phyloP scores from a whole-genome alignment of 2,329 filamentous ascomycete genomes.

The Myriosclerotinia scirpicola region DNA sequence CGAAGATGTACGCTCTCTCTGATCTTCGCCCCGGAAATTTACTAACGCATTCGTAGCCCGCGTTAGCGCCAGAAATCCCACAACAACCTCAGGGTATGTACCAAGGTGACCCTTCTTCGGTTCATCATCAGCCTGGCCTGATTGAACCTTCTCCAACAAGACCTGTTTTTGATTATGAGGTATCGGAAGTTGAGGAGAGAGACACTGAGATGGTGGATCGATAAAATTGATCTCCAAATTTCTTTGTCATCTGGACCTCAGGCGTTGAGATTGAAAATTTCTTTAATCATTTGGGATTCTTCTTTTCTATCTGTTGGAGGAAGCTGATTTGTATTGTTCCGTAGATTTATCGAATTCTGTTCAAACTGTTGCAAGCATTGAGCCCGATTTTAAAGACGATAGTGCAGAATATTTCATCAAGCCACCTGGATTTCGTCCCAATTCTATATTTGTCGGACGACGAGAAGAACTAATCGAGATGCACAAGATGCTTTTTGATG shows the following conservation, averaged over 20 bases:
- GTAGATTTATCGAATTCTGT: slow-evolving; percentile 37
- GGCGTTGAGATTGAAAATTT: not conserved
- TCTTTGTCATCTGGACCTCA: slow-evolving; percentile 9
- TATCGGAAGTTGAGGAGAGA: slow-evolving; percentile 35
- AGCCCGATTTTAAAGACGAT: slow-evolving; percentile 30
- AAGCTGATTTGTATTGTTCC: slow-evolving; percentile 39
- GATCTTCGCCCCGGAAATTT: not conserved
- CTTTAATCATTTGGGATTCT: slow-evolving; percentile 13
- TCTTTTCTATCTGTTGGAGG: slow-evolving; percentile 27
- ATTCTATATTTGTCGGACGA: slow-evolving; percentile 63
- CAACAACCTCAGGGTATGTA: slow-evolving; percentile 32
- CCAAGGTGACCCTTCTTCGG: slow-evolving; percentile 3
- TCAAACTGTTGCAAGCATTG: slow-evolving; percentile 32
- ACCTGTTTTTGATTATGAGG: slow-evolving; percentile 32
- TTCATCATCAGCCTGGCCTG: slow-evolving; percentile 23
- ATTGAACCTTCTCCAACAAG: slow-evolving; percentile 27
- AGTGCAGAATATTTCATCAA: slow-evolving; percentile 43
- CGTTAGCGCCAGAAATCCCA: slow-evolving; percentile 25
- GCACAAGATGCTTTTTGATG: slow-evolving; percentile 59
- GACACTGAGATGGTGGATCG: slow-evolving; percentile 33
- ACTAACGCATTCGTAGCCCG: slow-evolving; percentile 21
- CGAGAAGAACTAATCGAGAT: slow-evolving; percentile 57
- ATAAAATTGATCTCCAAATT: slow-evolving; percentile 14
- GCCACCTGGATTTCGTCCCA: slow-evolving; percentile 60
- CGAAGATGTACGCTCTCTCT: slow-evolving; percentile 24